Conservation (phyloP, 805 yeast species). For the Saturnispora saitoi region DNA sequence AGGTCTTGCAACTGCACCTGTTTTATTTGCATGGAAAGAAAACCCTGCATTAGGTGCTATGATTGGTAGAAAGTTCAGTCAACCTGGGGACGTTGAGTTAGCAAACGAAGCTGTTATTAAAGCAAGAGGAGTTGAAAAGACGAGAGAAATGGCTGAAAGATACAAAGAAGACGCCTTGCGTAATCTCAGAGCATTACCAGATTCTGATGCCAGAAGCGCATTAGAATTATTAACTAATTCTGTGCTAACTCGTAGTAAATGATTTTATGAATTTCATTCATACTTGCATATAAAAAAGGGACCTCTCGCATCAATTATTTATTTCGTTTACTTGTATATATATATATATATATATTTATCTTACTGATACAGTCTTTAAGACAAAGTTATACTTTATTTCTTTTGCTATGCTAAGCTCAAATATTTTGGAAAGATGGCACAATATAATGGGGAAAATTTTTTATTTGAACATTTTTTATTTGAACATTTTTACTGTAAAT, state of each 20-base stretch:
- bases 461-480: background rate
- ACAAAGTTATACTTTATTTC: background rate
- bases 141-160: slow-evolving; percentile 65
- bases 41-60: slow-evolving; percentile 77
- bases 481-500: too few relatives aligned
- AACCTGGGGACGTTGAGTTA: slow-evolving; percentile 76
- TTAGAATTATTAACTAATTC: slow-evolving; percentile 77
- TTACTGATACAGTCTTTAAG: background rate
- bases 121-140: slow-evolving; percentile 67
- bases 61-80: slow-evolving; percentile 72
- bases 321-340: background rate
- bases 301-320: background rate
- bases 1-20: slow-evolving; percentile 96
- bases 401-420: too few relatives aligned
- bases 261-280: background rate
- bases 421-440: too few relatives aligned
- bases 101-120: slow-evolving; percentile 67
- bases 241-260: slow-evolving; percentile 73
- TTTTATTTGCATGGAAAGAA: slow-evolving; percentile 86
- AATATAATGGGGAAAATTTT: background rate
- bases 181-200: slow-evolving; percentile 70
- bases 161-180: slow-evolving; percentile 70
- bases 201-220: slow-evolving; percentile 83
- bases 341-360: background rate
- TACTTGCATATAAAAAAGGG: slow-evolving; percentile 3